These are phyloP conservation scores for Fusarium sp. DNA, from an alignment of 2,329 filamentous ascomycete species.

Conservation along the genomic window DNA sequence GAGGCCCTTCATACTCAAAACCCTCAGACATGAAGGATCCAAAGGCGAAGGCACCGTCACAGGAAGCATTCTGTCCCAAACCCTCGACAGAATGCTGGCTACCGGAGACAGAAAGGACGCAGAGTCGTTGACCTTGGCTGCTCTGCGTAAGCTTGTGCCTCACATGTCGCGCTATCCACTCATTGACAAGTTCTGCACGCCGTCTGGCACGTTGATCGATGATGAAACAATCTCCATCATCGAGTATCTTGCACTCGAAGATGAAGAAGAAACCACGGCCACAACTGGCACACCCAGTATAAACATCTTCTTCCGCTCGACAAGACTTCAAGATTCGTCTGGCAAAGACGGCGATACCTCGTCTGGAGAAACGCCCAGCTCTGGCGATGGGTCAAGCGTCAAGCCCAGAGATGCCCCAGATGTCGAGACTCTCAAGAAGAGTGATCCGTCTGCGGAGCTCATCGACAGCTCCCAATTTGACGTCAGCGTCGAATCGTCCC, in stretches of 20 bases:
- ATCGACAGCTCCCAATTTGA: background rate
- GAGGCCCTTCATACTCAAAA: background rate
- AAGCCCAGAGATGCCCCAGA: background rate
- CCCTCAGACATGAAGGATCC: background rate
- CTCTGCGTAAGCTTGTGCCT: background rate
- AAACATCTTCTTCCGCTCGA: background rate
- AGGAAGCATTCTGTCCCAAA: background rate
- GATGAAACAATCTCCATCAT: slow-evolving; percentile 1
- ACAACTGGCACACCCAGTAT: background rate
- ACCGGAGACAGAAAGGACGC: background rate
- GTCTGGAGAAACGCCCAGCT: background rate
- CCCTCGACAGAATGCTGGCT: background rate
- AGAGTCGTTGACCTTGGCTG: background rate
- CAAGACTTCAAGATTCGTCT: background rate
- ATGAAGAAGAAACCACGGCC: background rate
- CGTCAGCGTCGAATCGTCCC: background rate
- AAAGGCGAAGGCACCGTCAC: background rate
- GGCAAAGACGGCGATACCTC: background rate
- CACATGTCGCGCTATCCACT: background rate
- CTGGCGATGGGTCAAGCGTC: background rate
- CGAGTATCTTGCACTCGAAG: background rate
- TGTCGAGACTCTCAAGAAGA: background rate
- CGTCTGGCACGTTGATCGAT: background rate
- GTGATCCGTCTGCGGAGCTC: background rate
- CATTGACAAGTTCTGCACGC: background rate